phyloP scores from a whole-genome alignment of 371 early-diverging fungal genomes.

The Mucor saturninus region DNA sequence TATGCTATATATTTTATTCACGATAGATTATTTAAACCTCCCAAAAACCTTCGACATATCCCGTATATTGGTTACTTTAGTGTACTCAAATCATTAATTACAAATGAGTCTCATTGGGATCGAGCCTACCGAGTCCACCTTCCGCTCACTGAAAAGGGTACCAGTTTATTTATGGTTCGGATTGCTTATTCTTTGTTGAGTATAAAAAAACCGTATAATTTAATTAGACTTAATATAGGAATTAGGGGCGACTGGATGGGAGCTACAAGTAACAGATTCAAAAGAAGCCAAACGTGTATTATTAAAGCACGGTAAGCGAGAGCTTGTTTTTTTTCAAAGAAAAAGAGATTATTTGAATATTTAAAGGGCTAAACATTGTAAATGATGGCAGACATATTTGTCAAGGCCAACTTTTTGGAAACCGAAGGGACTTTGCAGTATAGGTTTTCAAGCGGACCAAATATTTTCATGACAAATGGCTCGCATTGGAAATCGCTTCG shows the following conservation, averaged over 20 bases:
- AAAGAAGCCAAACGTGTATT: slow-evolving; percentile 28
- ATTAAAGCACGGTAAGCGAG: slow-evolving; percentile 23
- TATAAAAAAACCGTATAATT: not conserved
- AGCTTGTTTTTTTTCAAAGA: too few species aligned
- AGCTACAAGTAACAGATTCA: slow-evolving; percentile 33
- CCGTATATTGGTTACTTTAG: slow-evolving; percentile 21
- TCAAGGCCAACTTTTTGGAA: slow-evolving; percentile 8
- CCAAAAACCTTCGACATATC: slow-evolving; percentile 29
- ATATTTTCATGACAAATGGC: slow-evolving; percentile 34
- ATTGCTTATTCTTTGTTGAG: not conserved
- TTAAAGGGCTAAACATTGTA: too few species aligned
- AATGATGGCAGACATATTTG: slow-evolving; percentile 10
- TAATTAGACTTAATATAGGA: not conserved
- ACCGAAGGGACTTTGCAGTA: slow-evolving; percentile 13
- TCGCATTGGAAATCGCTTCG: slow-evolving; percentile 41
- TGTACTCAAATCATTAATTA: not conserved
- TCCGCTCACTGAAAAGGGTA: not conserved
- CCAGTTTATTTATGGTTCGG: slow-evolving; percentile 17
- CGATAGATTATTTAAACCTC: slow-evolving; percentile 12
- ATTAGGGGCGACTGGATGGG: slow-evolving; percentile 26
- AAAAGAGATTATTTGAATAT: too few species aligned
- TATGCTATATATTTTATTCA: slow-evolving; percentile 2
- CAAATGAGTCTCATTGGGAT: not conserved
- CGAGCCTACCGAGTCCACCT: not conserved
- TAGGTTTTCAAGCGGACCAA: slow-evolving; percentile 31